phyloP scores from a whole-genome alignment of 148 eudicot species.

The Arctostaphylos glauca region DNA sequence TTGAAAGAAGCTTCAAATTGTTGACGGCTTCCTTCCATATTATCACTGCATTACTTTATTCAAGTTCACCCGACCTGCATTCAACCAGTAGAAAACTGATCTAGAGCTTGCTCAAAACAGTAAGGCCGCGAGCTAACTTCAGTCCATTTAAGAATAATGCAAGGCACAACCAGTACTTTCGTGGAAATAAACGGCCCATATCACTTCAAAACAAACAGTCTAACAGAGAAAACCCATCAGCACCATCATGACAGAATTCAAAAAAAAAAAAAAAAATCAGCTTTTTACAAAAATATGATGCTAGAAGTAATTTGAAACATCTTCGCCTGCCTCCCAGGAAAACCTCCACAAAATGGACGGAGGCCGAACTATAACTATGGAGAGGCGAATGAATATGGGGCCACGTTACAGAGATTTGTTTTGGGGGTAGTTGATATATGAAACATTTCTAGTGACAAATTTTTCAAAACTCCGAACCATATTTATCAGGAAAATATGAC shows the following conservation, averaged over 20 bases:
- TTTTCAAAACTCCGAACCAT: background rate
- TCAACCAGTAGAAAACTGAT: constrained; percentile 13
- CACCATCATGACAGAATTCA: background rate
- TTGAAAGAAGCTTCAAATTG: background rate
- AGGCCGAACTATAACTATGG: no score
- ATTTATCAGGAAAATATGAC: background rate
- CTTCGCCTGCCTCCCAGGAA: background rate
- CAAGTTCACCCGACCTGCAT: background rate
- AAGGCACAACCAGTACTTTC: background rate
- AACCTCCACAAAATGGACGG: background rate
- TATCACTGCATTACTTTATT: background rate
- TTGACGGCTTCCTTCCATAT: background rate
- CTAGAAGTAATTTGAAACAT: background rate
- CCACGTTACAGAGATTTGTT: background rate
- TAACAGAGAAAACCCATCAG: background rate
- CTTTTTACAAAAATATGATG: background rate
- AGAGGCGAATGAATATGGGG: background rate
- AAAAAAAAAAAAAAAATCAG: background rate
- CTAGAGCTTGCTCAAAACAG: background rate
- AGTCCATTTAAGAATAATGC: background rate
- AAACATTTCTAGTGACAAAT: background rate
- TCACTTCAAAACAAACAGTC: background rate
- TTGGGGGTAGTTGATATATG: background rate
- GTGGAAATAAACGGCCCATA: background rate
- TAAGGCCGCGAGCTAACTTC: background rate